Base-by-base conservation (phyloP, 169 alveolate species). In the Babesia caballi region DNA sequence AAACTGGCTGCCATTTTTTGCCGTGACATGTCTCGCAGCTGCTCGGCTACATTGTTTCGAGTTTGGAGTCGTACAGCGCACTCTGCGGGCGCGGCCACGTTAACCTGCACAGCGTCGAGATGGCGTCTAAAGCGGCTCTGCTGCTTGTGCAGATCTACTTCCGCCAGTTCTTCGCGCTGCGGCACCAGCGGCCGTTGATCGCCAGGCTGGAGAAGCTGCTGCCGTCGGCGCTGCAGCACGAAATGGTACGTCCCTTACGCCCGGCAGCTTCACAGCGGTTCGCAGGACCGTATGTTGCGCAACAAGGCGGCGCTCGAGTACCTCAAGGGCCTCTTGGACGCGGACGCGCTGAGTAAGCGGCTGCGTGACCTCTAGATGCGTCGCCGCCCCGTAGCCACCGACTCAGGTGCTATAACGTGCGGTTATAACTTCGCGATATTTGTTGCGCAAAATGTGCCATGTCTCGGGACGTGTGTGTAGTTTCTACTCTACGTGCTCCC, bases 261-360 rank as follows among this genome's bases (percentile, higher is more conserved):
- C 12, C 11, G 11, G 4, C 32, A 28, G 4, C n/a, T 5, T 4
- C 38, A 71, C 38, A 2, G 41, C 9, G 0, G n/a, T 21, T 4
- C 54, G 28, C 15, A 71, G 82, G 72, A 71, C 35, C 82, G 73
- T 12, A 56, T 71, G 60, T 28, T 21, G 28, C 49, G 23, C 7
- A 71, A 71, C 52, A 71, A 71, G 30, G 61, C 82, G 14, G 82
- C 73, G 7, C 19, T 71, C 32, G 82, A 71, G 65, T 40, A 71
- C 25, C 57, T 71, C 38, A 60, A 42, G 44, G 35, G 38, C 21
- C 38, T 71, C 5, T 21, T 71, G 50, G 73, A 59, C 33, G 59
- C 75, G 27, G 66, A 71, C n/a, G 61, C 15, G 12, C 17, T 30
- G 40, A 32, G 50, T 7, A 71, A 71, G 52, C 51, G 82, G n/a